These are phyloP conservation scores for Tetrahymena borealis DNA, from an alignment of 73 alveolate species.

Conservation along the genomic window DNA sequence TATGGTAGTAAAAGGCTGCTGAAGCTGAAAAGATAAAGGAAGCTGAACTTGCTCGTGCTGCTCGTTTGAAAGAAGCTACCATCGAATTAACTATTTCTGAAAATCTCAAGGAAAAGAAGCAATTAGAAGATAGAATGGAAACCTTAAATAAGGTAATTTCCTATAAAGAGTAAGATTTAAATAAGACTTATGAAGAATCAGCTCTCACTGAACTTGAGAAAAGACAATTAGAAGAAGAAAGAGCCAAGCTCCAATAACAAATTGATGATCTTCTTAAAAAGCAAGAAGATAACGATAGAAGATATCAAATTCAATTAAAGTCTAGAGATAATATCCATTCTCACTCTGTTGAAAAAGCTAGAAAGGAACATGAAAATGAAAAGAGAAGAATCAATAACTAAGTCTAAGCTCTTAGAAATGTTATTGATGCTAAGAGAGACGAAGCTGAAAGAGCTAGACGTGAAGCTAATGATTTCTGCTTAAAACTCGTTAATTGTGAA, in stretches of 20 bases:
- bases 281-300: not conserved
- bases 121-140: not conserved
- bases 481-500: not conserved
- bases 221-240: not conserved
- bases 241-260: not conserved
- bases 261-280: not conserved
- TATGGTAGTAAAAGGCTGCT: not conserved
- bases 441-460: constrained; percentile 6
- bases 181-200: not conserved
- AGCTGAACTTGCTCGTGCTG: not conserved
- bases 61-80: not conserved
- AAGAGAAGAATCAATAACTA: not conserved
- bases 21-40: not conserved
- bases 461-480: not conserved
- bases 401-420: not conserved
- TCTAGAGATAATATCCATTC: not conserved
- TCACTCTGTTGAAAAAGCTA: not conserved
- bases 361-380: not conserved
- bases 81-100: not conserved
- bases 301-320: not conserved
- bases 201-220: not conserved
- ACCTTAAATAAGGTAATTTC: not conserved
- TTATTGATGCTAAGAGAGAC: not conserved
- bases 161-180: not conserved
- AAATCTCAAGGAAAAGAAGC: not conserved